Percentiles rank a stretch among this genome's conserved stretches.
phyloP scores from a whole-genome alignment of 2,329 filamentous ascomycete genomes.

The Pseudogymnoascus sp. region DNA sequence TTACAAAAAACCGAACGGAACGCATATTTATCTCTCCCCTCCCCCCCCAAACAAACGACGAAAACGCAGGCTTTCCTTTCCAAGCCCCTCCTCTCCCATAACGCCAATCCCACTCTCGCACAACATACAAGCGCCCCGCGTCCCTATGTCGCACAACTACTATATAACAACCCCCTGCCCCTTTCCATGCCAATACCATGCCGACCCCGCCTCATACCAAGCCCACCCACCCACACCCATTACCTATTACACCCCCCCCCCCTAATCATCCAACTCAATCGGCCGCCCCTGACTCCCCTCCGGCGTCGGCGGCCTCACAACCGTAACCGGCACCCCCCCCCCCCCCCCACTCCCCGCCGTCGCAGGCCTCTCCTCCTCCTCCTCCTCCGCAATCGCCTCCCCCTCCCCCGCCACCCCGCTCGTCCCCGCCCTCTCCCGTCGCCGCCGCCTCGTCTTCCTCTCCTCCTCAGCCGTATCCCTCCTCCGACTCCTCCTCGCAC shows the following conservation, averaged over 20 bases:
- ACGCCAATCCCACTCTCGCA: neutral
- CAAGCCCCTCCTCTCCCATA: neutral
- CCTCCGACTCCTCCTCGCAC: conserved; percentile 47
- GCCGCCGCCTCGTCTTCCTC: conserved; percentile 55
- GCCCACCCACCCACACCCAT: neutral
- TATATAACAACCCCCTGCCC: neutral
- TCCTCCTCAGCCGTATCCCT: conserved; percentile 71
- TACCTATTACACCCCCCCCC: neutral
- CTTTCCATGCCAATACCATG: neutral
- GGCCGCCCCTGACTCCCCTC: neutral
- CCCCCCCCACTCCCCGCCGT: neutral
- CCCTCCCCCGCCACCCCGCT: neutral
- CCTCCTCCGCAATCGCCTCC: neutral
- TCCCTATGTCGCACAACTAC: neutral
- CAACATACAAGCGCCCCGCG: neutral
- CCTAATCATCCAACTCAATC: neutral
- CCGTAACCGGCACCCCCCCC: neutral
- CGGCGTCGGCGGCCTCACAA: neutral
- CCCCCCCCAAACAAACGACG: neutral
- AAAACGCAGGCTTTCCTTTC: neutral
- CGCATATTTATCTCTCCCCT: neutral
- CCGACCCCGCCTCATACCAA: neutral
- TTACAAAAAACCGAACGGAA: neutral
- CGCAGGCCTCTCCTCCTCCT: neutral
- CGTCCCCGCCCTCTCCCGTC: conserved; percentile 49